These are phyloP conservation scores for Aspergillus fumigatiaffinis DNA, from an alignment of 2,329 filamentous ascomycete species.

Conservation along the genomic window DNA sequence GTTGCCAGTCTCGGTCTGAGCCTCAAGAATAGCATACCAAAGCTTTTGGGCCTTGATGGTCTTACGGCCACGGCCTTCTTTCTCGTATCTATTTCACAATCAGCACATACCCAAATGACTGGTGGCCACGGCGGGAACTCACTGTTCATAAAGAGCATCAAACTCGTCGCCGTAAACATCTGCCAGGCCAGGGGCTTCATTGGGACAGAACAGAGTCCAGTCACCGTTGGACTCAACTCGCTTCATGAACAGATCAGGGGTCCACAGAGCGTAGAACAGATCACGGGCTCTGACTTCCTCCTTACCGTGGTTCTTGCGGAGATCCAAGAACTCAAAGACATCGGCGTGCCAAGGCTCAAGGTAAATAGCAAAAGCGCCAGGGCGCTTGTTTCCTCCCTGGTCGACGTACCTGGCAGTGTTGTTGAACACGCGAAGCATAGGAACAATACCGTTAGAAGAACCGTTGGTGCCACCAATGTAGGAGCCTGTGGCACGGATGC, in stretches of 20 bases:
- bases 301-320: constrained; percentile 99
- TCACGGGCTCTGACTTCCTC: constrained; percentile 96
- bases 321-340: constrained; percentile 93
- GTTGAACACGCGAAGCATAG: constrained; percentile 98
- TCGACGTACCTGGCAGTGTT: constrained; percentile 99
- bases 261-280: constrained; percentile 97
- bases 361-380: constrained; percentile 97
- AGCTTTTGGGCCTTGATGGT: constrained; percentile 97
- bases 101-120: constrained; percentile 2
- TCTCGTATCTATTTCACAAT: constrained; percentile 64
- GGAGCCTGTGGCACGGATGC: constrained; percentile 93
- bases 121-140: constrained; percentile 8
- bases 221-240: constrained; percentile 94
- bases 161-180: constrained; percentile 98
- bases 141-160: constrained; percentile 79
- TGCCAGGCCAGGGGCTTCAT: constrained; percentile 89
- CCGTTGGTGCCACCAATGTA: constrained; percentile 98
- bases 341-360: constrained; percentile 98
- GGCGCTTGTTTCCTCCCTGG: constrained; percentile 98
- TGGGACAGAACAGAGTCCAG: constrained; percentile 98
- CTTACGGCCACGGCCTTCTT: constrained; percentile 78
- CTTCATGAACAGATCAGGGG: constrained; percentile 99
- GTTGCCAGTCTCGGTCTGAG: constrained; percentile 97
- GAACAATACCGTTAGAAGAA: constrained; percentile 93
- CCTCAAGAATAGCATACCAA: constrained; percentile 97